Base-by-base conservation (phyloP, 352 stramenopile genomes). In the Thraustochytrium sp. region DNA sequence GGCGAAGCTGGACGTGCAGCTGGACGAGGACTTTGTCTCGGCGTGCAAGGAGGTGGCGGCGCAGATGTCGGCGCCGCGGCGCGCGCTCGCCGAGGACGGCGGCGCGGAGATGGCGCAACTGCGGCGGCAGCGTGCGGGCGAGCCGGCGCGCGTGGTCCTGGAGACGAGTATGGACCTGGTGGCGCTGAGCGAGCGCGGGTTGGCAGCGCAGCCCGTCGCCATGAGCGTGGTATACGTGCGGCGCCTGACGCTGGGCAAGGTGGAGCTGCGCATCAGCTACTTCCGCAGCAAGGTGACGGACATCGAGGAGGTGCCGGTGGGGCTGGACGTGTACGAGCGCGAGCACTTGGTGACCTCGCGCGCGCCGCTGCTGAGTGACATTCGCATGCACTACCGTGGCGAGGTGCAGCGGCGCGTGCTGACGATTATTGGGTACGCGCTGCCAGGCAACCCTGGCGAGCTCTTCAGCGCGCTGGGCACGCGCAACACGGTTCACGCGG, bases 401-500 rank as follows among this genome's bases (percentile, higher is more conserved):
- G 18, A 82, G 54, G 34, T 82, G 21, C 74, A 82, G 40, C 11
- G 37, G 16, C 51, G 31, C 21, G 38, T 82, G 13, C 34, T 82
- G 23, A 56, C 8, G 11, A 48, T 82, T 26, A 73, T 82, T 54
- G 74, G 74, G 11, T 82, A 73, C 74, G 37, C 49, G 53, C 31
- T 82, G 51, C 74, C 74, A 2, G 74, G 74, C 55, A 82, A 82
- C 46, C 74, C 74, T 53, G 74, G 74, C 26, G 74, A 82, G 38
- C 53, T 82, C 13, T 31, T 82, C 11, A 82, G 74, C 55, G 65
- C 74, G 37, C 48, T 82, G 40, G 74, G 74, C 18, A 16, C 59
- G 46, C 51, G 74, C 1, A 55, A 46, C 21, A 11, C 36, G 5
- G 21, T 61, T 42, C n/a, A 36, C n/a, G 31, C 31, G 26, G 40